Evolutionary conservation across 768 basidiomycete species (phyloP).

Genomic region (Termitomyces eurrhizus): DNA sequence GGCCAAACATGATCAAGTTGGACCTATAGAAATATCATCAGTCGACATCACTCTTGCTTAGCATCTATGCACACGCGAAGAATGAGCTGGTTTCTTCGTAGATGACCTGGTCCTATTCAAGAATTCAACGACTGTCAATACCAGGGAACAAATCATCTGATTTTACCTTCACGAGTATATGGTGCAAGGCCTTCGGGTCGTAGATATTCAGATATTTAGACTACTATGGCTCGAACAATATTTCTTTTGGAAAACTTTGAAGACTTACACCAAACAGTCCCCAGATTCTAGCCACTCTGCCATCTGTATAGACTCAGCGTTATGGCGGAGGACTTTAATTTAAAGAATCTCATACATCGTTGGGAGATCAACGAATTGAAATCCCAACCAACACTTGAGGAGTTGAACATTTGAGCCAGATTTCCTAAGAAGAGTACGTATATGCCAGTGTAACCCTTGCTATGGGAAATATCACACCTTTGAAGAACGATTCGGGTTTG

Average conservation of each 20-base stretch:
- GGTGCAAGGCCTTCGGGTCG: slow-evolving; percentile 1
- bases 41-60: neutral
- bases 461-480: neutral
- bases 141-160: neutral
- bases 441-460: neutral
- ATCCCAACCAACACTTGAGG: neutral
- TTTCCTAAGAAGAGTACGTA: neutral
- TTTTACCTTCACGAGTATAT: slow-evolving; percentile 1
- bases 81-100: slow-evolving; percentile 3
- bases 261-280: neutral
- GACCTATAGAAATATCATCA: neutral
- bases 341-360: neutral
- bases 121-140: neutral
- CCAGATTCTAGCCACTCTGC: slow-evolving; percentile 1
- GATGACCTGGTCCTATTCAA: neutral
- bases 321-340: neutral
- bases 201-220: neutral
- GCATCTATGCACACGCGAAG: neutral
- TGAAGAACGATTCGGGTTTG: neutral
- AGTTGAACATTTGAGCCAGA: neutral
- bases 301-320: neutral
- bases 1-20: neutral
- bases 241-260: neutral
- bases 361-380: neutral
- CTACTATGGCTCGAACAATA: neutral